Evolutionary conservation across 2,329 filamentous ascomycete genomes (phyloP).

Genomic region (Apiospora phragmitis): DNA sequence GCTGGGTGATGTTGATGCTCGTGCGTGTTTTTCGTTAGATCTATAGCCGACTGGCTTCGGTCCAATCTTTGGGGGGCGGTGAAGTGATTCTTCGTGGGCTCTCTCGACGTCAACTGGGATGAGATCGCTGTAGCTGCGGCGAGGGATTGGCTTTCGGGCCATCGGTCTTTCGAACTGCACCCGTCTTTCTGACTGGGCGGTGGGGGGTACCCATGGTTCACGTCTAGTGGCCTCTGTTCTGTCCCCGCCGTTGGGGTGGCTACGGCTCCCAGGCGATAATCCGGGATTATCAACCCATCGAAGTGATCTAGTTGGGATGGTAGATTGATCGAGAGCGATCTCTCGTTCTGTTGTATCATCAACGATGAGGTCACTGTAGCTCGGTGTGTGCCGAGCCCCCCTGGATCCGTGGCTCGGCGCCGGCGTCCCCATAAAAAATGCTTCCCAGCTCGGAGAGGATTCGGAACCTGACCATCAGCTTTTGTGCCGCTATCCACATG

Average conservation of each 20-base stretch:
- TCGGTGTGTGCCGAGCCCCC: constrained; percentile 17
- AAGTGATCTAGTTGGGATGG: neutral
- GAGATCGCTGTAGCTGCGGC: constrained; percentile 38
- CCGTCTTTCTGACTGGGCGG: neutral
- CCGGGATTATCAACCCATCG: constrained; percentile 5
- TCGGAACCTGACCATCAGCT: neutral
- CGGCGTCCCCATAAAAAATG: constrained; percentile 35
- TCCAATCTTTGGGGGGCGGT: constrained; percentile 25
- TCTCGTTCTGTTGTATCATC: constrained; percentile 19
- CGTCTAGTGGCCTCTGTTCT: neutral
- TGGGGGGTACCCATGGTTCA: neutral
- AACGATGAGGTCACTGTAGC: constrained; percentile 18
- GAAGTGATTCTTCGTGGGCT: constrained; percentile 28
- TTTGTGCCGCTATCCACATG: neutral
- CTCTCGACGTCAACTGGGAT: constrained; percentile 36
- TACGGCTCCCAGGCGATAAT: neutral
- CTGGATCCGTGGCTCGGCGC: constrained; percentile 27
- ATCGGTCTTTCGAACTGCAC: neutral
- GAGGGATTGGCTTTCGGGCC: constrained; percentile 16
- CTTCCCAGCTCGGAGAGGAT: neutral
- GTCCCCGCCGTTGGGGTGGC: neutral
- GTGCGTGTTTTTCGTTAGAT: constrained; percentile 12
- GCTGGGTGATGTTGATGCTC: neutral
- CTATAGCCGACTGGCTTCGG: constrained; percentile 24
- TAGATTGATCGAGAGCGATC: constrained; percentile 1